Conservation (phyloP, 768 basidiomycete genomes). For the Porphyrellus cyaneotinctus region DNA sequence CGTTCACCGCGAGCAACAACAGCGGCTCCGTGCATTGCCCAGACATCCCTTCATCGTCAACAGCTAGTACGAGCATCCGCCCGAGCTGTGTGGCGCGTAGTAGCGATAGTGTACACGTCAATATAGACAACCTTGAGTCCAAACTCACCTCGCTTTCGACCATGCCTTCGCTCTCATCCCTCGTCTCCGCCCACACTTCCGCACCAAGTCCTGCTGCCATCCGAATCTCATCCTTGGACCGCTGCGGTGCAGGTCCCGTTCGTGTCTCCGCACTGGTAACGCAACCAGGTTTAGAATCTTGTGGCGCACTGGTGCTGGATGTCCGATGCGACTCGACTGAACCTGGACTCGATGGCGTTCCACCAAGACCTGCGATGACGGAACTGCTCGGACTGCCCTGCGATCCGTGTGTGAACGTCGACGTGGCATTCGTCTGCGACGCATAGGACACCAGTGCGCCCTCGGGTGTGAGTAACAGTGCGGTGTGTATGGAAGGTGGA, state of each 20-base stretch:
- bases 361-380: not conserved
- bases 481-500: constrained; percentile 63
- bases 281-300: constrained; percentile 13
- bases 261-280: constrained; percentile 4
- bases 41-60: constrained; percentile 39
- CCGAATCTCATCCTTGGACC: constrained; percentile 69
- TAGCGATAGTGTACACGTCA: constrained; percentile 2
- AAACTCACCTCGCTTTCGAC: constrained; percentile 69
- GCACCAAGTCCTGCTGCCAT: constrained; percentile 68
- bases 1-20: constrained; percentile 68
- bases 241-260: constrained; percentile 13
- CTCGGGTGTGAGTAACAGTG: constrained; percentile 64
- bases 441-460: constrained; percentile 71
- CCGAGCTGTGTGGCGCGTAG: constrained; percentile 54
- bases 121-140: not conserved
- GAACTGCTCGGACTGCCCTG: constrained; percentile 7
- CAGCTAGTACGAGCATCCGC: constrained; percentile 62
- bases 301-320: constrained; percentile 5
- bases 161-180: constrained; percentile 52
- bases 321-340: constrained; percentile 11
- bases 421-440: constrained; percentile 36
- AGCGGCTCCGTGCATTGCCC: constrained; percentile 40
- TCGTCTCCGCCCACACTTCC: constrained; percentile 77
- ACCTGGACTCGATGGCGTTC: constrained; percentile 9
- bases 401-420: not conserved